phyloP scores from a whole-genome alignment of 1,284 basidiomycete species.

The Vanrija sp. region DNA sequence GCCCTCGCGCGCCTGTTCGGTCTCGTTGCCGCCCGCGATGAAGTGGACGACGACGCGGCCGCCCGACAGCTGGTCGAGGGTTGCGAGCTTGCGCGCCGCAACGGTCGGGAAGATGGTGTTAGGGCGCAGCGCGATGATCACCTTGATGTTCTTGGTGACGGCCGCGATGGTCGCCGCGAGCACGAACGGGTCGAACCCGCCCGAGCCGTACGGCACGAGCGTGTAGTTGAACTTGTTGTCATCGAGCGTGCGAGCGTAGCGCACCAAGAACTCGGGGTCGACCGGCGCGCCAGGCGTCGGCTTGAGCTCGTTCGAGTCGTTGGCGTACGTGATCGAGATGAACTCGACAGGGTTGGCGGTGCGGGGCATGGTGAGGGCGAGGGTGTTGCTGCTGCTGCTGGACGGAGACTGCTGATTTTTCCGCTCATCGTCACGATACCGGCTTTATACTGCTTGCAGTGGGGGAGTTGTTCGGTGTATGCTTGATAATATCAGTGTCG shows the following conservation, averaged over 20 bases:
- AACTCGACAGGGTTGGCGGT: slow-evolving; percentile 28
- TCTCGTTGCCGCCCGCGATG: slow-evolving; percentile 31
- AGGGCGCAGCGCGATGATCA: slow-evolving; percentile 32
- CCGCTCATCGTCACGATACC: too few relatives aligned
- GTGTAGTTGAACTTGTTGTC: slow-evolving; percentile 35
- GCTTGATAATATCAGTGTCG: too few relatives aligned
- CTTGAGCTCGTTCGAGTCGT: slow-evolving; percentile 27
- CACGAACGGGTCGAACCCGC: slow-evolving; percentile 31
- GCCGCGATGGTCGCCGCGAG: slow-evolving; percentile 25
- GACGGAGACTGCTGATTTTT: too few relatives aligned
- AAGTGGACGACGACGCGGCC: slow-evolving; percentile 35
- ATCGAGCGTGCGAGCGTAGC: slow-evolving; percentile 30
- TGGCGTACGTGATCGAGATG: slow-evolving; percentile 30
- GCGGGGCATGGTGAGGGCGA: too few relatives aligned
- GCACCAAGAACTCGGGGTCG: slow-evolving; percentile 31
- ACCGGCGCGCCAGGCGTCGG: slow-evolving; percentile 25
- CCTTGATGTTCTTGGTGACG: slow-evolving; percentile 28
- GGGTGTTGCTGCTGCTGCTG: too few relatives aligned
- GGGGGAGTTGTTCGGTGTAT: too few relatives aligned
- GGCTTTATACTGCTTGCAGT: too few relatives aligned
- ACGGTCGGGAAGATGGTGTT: slow-evolving; percentile 38
- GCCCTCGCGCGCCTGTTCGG: slow-evolving; percentile 31
- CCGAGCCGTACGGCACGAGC: slow-evolving; percentile 27
- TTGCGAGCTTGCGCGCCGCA: slow-evolving; percentile 33
- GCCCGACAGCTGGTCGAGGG: slow-evolving; percentile 25